phyloP scores from a whole-genome alignment of 2,329 filamentous ascomycete genomes.

The Trichoderma endophyticum region DNA sequence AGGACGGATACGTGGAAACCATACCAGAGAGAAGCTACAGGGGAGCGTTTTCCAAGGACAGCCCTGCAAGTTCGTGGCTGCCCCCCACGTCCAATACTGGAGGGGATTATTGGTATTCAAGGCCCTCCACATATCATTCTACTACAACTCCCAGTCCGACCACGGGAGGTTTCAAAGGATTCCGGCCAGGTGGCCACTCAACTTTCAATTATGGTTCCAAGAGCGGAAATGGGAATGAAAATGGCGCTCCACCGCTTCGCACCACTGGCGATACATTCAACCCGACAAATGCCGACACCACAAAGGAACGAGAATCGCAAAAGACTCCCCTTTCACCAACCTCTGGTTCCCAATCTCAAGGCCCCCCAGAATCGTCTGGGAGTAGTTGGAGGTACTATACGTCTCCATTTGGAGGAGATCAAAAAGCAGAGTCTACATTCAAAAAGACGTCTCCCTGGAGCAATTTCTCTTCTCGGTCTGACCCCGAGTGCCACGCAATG shows the following conservation, averaged over 20 bases:
- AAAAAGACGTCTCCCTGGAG: conserved; percentile 1
- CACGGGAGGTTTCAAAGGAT: conserved; percentile 1
- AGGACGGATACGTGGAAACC: neutral
- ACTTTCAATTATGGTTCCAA: conserved; percentile 7
- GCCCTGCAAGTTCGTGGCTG: neutral
- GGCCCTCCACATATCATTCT: neutral
- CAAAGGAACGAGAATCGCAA: neutral
- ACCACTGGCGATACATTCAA: conserved; percentile 19
- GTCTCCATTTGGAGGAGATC: neutral
- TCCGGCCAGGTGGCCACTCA: neutral
- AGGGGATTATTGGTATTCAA: neutral
- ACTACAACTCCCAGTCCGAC: neutral
- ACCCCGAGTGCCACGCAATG: neutral
- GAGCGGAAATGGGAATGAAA: neutral
- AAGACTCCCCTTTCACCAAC: neutral
- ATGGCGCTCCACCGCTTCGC: neutral
- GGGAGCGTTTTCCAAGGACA: conserved; percentile 6
- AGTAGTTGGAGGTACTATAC: conserved; percentile 28
- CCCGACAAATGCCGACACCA: neutral
- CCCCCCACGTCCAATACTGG: neutral
- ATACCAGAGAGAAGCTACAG: conserved; percentile 3
- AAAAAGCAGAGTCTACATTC: neutral
- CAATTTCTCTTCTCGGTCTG: neutral
- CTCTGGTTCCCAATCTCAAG: conserved; percentile 13
- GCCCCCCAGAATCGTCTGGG: conserved; percentile 25